Evolutionary conservation across 495 filamentous ascomycete species (phyloP), one percentile per base, ranked within the genome.

Genomic region (Penicilliopsis zonata): DNA sequence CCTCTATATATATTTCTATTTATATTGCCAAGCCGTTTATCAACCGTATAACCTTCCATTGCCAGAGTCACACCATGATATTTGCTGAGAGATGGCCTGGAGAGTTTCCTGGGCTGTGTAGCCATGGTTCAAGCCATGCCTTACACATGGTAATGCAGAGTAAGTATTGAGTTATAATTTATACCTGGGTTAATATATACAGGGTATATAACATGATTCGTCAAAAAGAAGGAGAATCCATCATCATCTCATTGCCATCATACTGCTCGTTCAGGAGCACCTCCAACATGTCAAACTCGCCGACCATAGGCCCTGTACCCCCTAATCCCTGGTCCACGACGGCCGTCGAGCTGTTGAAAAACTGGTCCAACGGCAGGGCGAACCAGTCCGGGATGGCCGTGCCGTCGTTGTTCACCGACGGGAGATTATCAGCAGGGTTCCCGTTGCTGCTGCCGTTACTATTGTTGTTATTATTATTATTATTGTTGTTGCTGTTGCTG

Each of bases 301-400:
- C 61, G 17, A 67, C 44, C 56, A 63, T 67, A 18, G 61, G 61
- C 1, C 63, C 63, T 3, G 61, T 65, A 3, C 61, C 61, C 15
- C 63, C 61, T 0, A 65, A 48, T 29, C 63, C 61, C 36, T 67
- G 63, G 34, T 72, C 65, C 22, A 69, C 62, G 9, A 57, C 60
- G 3, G 52, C 52, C 10, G 49, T 56, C 0, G 61, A 64, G 31
- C 63, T 70, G 18, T 65, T 70, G 30, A 65, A 61, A 41, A 75
- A 65, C 37, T 73, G 61, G 35, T 71, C 58, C 5, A 67, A 46
- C 1, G 63, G 57, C 10, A 70, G 54, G 0, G 55, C 57, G 32
- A 64, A 65, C 57, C 59, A 59, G 35, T 70, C 63, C 6, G 67
- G 50, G 12, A 61, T 45, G 2, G 42, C 48, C n/a, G 53, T 50